Percentiles rank a stretch among this genome's conserved stretches.
Conservation (phyloP, 331 rosid species). For the Quercus phellos region DNA sequence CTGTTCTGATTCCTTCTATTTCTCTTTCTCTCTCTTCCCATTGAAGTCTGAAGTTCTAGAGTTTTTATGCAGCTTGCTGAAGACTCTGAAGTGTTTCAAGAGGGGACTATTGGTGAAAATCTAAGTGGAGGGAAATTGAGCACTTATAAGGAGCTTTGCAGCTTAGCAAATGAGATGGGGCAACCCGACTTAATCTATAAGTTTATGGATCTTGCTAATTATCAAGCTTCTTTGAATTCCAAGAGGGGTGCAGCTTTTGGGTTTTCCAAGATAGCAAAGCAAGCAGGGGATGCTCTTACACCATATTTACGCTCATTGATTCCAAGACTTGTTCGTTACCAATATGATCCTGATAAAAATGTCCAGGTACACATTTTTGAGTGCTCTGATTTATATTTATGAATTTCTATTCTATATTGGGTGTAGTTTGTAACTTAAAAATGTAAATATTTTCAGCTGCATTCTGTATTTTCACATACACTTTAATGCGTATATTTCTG, state of each 20-base stretch:
- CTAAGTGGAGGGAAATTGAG: slow-evolving; percentile 82
- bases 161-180: slow-evolving; percentile 96
- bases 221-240: slow-evolving; percentile 81
- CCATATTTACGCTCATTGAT: slow-evolving; percentile 71
- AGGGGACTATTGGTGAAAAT: slow-evolving; percentile 81
- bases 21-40: not conserved
- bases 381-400: not conserved
- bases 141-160: slow-evolving; percentile 95
- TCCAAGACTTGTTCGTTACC: slow-evolving; percentile 97
- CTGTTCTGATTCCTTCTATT: slow-evolving; percentile 3
- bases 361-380: slow-evolving; percentile 67
- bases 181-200: slow-evolving; percentile 94
- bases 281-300: slow-evolving; percentile 88
- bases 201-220: slow-evolving; percentile 97
- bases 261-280: slow-evolving; percentile 95
- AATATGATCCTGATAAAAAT: slow-evolving; percentile 96
- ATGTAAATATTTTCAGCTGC: not conserved
- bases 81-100: slow-evolving; percentile 95
- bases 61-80: slow-evolving; percentile 64
- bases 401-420: not conserved
- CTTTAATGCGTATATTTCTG: not conserved
- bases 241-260: slow-evolving; percentile 99
- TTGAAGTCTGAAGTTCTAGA: slow-evolving; percentile 1
- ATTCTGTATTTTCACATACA: not conserved
- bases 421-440: not conserved